Evolutionary conservation across 371 early-diverging fungal species (phyloP).

Genomic region (Chytridium lagenaria): DNA sequence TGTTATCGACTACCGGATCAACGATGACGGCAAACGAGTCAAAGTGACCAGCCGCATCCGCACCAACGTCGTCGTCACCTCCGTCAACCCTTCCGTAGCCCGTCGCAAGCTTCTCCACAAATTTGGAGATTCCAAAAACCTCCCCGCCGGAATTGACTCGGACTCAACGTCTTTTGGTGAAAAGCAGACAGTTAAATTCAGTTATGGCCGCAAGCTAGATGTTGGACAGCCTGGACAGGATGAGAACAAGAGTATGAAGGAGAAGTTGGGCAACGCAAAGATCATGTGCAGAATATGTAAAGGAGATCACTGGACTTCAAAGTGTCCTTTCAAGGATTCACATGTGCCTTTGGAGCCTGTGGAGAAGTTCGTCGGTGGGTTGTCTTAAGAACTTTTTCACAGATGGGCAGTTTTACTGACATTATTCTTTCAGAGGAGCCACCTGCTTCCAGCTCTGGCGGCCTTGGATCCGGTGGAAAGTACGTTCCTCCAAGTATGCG

Average conservation of each 20-base stretch:
- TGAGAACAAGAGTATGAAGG: slow-evolving; percentile 51
- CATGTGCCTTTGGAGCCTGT: slow-evolving; percentile 65
- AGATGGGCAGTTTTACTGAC: not conserved
- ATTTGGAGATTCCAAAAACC: slow-evolving; percentile 55
- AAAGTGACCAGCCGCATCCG: slow-evolving; percentile 82
- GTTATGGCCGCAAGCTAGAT: slow-evolving; percentile 48
- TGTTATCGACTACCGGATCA: slow-evolving; percentile 78
- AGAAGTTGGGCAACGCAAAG: slow-evolving; percentile 70
- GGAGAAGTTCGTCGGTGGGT: slow-evolving; percentile 11
- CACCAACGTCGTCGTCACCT: slow-evolving; percentile 70
- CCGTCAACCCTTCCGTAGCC: slow-evolving; percentile 89
- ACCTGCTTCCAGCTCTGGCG: slow-evolving; percentile 11
- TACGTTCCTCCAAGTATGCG: slow-evolving; percentile 88
- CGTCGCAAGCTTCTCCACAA: slow-evolving; percentile 50
- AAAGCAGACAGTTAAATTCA: slow-evolving; percentile 82
- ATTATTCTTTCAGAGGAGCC: slow-evolving; percentile 8
- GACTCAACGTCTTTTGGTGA: slow-evolving; percentile 91
- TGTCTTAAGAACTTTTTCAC: not conserved
- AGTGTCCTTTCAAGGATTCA: slow-evolving; percentile 98
- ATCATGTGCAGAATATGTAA: slow-evolving; percentile 96
- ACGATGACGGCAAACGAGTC: slow-evolving; percentile 88
- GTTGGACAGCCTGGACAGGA: slow-evolving; percentile 54
- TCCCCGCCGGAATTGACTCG: slow-evolving; percentile 66
- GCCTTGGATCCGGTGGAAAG: slow-evolving; percentile 34
- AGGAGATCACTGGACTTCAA: slow-evolving; percentile 94